Percentiles rank a stretch among this genome's conserved stretches.
Conservation (phyloP, 805 yeast species). For the Kazachstania viticola region DNA sequence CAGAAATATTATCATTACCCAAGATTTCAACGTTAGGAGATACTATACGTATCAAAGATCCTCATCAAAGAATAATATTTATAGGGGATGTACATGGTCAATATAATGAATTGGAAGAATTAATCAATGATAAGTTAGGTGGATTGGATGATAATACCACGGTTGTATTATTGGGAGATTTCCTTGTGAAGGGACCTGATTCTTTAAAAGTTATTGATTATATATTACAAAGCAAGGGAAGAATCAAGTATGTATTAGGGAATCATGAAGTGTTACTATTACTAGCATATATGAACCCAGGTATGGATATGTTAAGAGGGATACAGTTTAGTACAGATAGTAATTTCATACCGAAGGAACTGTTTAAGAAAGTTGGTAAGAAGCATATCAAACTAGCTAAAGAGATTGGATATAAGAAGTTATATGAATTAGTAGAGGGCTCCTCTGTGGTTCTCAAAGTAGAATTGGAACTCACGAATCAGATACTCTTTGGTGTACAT, state of each 20-base stretch:
- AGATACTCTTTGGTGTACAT: conserved; percentile 55
- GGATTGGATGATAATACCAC: conserved; percentile 31
- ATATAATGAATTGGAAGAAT: conserved; percentile 38
- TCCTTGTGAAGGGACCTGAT: conserved; percentile 73
- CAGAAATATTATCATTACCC: no score
- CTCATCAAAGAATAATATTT: conserved; percentile 39
- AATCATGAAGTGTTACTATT: conserved; percentile 76
- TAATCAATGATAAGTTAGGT: conserved; percentile 37
- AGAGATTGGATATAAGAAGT: conserved; percentile 11
- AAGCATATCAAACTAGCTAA: conserved; percentile 13
- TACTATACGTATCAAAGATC: conserved; percentile 3
- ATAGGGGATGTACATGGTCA: conserved; percentile 90
- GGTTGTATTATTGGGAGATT: conserved; percentile 71
- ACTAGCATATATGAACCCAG: conserved; percentile 37
- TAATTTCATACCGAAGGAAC: conserved; percentile 9
- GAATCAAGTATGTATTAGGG: conserved; percentile 67
- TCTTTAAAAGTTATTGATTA: conserved; percentile 58
- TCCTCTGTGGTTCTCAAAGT: conserved; percentile 14
- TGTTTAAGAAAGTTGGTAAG: conserved; percentile 9
- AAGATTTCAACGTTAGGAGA: conserved; percentile 3
- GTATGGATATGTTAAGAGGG: conserved; percentile 9
- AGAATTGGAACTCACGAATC: conserved; percentile 8
- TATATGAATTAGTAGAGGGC: conserved; percentile 11
- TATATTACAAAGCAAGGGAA: conserved; percentile 38
- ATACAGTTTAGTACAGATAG: conserved; percentile 10